Conservation (phyloP, 2,329 filamentous ascomycete genomes). For the Fusarium duplospermum region DNA sequence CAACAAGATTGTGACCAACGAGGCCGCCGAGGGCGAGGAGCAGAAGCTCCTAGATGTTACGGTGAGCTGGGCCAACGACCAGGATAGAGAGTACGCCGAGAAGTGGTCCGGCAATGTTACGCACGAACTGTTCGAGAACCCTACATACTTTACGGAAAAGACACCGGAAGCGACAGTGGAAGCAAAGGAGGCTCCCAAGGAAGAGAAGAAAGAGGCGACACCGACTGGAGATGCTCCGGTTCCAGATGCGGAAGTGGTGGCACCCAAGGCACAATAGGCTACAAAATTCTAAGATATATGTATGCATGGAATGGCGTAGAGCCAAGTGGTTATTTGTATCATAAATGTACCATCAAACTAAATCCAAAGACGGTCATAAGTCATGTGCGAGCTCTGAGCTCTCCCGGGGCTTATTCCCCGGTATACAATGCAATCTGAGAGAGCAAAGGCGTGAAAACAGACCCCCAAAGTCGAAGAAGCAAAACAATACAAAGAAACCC, state of each 20-base stretch:
- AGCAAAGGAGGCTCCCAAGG: conserved; percentile 4
- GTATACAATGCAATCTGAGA: conserved; percentile 28
- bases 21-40: conserved; percentile 31
- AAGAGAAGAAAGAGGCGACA: background rate
- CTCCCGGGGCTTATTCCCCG: conserved; percentile 6
- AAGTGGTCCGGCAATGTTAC: conserved; percentile 65
- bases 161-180: conserved; percentile 17
- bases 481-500: conserved; percentile 14
- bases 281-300: conserved; percentile 16
- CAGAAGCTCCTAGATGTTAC: conserved; percentile 54
- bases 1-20: conserved; percentile 57
- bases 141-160: conserved; percentile 37
- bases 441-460: conserved; percentile 4
- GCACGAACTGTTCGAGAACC: conserved; percentile 56
- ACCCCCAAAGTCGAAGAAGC: conserved; percentile 4
- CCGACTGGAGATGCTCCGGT: background rate
- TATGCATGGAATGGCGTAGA: conserved; percentile 36
- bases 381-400: conserved; percentile 12
- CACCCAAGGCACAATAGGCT: background rate
- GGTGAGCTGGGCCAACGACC: conserved; percentile 64
- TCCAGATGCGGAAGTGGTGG: background rate
- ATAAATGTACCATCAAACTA: conserved; percentile 46
- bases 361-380: conserved; percentile 38
- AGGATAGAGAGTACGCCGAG: conserved; percentile 60
- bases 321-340: conserved; percentile 44